Percentiles rank a stretch among this genome's conserved stretches.
Conservation (phyloP, 2,329 filamentous ascomycete species). For the Ceratocystis ficicola region DNA sequence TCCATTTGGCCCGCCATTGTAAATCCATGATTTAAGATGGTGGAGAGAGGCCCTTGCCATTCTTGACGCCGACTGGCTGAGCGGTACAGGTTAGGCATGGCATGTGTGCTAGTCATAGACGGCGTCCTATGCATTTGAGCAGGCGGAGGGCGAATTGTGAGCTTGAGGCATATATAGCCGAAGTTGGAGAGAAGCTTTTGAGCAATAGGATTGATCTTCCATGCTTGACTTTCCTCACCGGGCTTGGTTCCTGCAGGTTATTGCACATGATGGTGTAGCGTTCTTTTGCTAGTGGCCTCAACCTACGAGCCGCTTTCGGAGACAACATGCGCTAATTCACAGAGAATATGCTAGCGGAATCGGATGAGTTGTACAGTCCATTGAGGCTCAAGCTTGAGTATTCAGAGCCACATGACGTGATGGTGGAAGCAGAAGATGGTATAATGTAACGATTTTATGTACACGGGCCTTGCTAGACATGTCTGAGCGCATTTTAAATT, state of each 20-base stretch:
- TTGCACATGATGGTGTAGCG: not conserved
- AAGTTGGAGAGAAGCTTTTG: not conserved
- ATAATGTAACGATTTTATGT: not conserved
- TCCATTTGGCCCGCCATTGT: slow-evolving; percentile 37
- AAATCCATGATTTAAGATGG: not conserved
- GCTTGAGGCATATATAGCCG: too few relatives aligned
- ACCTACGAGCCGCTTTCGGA: not conserved
- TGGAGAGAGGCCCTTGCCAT: not conserved
- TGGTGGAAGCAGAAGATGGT: not conserved
- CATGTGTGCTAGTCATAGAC: not conserved
- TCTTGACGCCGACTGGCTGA: not conserved
- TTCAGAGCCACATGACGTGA: not conserved
- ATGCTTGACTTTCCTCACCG: not conserved
- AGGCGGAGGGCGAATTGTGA: not conserved
- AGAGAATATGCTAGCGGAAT: not conserved
- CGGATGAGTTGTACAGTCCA: not conserved
- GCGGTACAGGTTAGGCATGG: not conserved
- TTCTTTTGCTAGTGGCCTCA: not conserved
- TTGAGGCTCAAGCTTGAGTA: not conserved
- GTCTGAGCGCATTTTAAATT: not conserved
- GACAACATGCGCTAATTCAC: not conserved
- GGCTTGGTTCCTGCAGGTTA: slow-evolving; percentile 1
- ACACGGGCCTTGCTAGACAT: not conserved
- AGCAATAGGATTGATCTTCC: not conserved
- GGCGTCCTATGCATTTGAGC: not conserved